phyloP scores from a whole-genome alignment of 495 filamentous ascomycete species.

The Daldinia vernicosa region DNA sequence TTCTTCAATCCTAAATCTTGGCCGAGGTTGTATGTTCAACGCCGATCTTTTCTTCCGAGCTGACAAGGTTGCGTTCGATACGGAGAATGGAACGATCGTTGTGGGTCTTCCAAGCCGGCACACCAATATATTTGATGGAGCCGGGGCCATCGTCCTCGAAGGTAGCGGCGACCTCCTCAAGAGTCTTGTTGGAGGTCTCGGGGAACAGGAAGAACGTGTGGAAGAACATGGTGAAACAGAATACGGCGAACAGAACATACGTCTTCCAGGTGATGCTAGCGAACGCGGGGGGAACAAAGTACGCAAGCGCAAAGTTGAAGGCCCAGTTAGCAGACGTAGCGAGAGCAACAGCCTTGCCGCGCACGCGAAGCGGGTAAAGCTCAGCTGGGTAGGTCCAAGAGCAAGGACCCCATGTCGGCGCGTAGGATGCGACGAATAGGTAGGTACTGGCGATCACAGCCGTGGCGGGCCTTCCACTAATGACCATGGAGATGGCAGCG shows the following conservation, averaged over 20 bases:
- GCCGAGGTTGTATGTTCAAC: slow-evolving; percentile 20
- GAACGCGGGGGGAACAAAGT: slow-evolving; percentile 80
- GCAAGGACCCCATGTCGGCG: slow-evolving; percentile 75
- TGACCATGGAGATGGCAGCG: slow-evolving; percentile 54
- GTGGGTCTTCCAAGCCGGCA: slow-evolving; percentile 73
- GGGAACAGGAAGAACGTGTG: slow-evolving; percentile 87
- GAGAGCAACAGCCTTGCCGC: slow-evolving; percentile 78
- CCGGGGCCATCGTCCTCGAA: slow-evolving; percentile 64
- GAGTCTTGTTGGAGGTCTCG: slow-evolving; percentile 81
- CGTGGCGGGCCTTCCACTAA: slow-evolving; percentile 69
- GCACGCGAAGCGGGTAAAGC: slow-evolving; percentile 75
- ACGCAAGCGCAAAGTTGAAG: slow-evolving; percentile 82
- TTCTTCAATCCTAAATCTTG: slow-evolving; percentile 11
- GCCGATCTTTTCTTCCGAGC: slow-evolving; percentile 47
- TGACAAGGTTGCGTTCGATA: slow-evolving; percentile 48
- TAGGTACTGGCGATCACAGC: slow-evolving; percentile 81
- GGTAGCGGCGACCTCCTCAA: slow-evolving; percentile 77
- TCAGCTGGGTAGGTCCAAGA: slow-evolving; percentile 83
- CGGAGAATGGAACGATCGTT: slow-evolving; percentile 48
- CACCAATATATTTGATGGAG: slow-evolving; percentile 70
- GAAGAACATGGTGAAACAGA: slow-evolving; percentile 74
- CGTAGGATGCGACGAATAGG: slow-evolving; percentile 79
- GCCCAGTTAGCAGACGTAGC: slow-evolving; percentile 78
- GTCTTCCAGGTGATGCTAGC: slow-evolving; percentile 76
- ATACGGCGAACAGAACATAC: slow-evolving; percentile 80